phyloP scores from a whole-genome alignment of 345 rosid species.

The Sisymbrium irio region DNA sequence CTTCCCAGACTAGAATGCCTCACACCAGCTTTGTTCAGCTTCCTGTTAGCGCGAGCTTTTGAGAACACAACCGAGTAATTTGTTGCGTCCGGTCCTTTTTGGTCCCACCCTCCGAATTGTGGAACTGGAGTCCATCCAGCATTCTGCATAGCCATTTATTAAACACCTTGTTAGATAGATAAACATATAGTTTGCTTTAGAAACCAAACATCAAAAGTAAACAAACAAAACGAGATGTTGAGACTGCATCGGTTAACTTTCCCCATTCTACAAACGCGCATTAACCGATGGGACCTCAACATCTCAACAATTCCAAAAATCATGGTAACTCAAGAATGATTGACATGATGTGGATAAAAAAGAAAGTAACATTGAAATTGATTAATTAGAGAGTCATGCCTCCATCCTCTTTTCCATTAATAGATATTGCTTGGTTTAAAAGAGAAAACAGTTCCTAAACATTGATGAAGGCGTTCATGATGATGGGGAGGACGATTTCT shows the following conservation, averaged over 20 bases:
- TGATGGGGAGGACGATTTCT: constrained; percentile 16
- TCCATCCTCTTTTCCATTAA: constrained; percentile 33
- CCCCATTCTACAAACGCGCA: constrained; percentile 29
- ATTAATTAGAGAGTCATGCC: constrained; percentile 22
- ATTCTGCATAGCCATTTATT: constrained; percentile 32
- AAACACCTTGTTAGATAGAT: constrained; percentile 10
- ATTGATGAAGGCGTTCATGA: constrained; percentile 21
- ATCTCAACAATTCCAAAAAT: not conserved
- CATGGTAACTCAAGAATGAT: not conserved
- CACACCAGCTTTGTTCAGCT: constrained; percentile 49
- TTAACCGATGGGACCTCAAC: constrained; percentile 33
- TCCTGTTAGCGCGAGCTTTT: constrained; percentile 65
- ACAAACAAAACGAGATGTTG: not conserved
- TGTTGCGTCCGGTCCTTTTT: constrained; percentile 41
- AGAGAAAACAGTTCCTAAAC: constrained; percentile 22
- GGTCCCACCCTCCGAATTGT: constrained; percentile 85
- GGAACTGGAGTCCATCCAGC: constrained; percentile 55
- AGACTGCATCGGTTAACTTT: constrained; percentile 31
- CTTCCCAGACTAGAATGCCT: constrained; percentile 50
- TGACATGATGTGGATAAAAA: not conserved
- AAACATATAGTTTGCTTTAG: not conserved
- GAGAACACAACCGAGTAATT: constrained; percentile 67
- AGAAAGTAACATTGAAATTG: not conserved
- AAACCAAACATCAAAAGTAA: not conserved
- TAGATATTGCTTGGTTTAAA: constrained; percentile 10